A percentile compares a stretch with the other conserved stretches of the same genome.
Evolutionary conservation across 306 rosid species (phyloP).

Genomic region (Cicer pinnatifidum): DNA sequence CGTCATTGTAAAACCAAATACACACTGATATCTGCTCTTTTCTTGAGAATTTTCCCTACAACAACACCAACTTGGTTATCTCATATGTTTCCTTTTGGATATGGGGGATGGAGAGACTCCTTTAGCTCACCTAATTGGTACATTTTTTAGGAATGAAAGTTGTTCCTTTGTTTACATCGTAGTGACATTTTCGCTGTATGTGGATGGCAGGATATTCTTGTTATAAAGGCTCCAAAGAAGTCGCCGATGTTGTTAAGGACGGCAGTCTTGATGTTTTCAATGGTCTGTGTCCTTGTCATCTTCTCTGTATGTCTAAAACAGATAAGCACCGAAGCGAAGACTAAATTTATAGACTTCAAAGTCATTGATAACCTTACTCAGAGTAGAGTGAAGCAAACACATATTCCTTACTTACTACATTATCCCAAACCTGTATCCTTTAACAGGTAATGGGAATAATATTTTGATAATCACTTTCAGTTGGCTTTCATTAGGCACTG

Average conservation of each 20-base stretch:
- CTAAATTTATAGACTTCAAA: conserved; percentile 53
- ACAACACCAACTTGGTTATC: conserved; percentile 18
- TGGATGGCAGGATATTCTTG: conserved; percentile 68
- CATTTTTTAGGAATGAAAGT: conserved; percentile 26
- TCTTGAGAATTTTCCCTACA: neutral
- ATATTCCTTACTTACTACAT: conserved; percentile 57
- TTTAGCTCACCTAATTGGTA: neutral
- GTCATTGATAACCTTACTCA: conserved; percentile 53
- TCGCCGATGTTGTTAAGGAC: conserved; percentile 68
- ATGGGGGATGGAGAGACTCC: conserved; percentile 7
- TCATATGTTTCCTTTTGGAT: conserved; percentile 13
- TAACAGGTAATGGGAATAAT: conserved; percentile 64
- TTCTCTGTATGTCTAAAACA: conserved; percentile 80
- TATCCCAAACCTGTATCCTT: conserved; percentile 84
- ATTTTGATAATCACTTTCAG: conserved; percentile 12
- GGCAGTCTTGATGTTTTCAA: conserved; percentile 67
- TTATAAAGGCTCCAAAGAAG: conserved; percentile 75
- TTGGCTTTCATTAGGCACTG: conserved; percentile 24
- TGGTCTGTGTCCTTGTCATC: conserved; percentile 67
- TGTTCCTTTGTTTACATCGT: neutral
- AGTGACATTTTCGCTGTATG: neutral
- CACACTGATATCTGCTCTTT: neutral
- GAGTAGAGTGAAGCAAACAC: conserved; percentile 38
- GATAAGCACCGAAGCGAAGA: conserved; percentile 58
- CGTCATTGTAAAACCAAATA: neutral